Percentiles rank a stretch among this genome's conserved stretches.
These are phyloP conservation scores for Goffeauzyma gilvescens DNA, from an alignment of 768 basidiomycete genomes.

Conservation along the genomic window DNA sequence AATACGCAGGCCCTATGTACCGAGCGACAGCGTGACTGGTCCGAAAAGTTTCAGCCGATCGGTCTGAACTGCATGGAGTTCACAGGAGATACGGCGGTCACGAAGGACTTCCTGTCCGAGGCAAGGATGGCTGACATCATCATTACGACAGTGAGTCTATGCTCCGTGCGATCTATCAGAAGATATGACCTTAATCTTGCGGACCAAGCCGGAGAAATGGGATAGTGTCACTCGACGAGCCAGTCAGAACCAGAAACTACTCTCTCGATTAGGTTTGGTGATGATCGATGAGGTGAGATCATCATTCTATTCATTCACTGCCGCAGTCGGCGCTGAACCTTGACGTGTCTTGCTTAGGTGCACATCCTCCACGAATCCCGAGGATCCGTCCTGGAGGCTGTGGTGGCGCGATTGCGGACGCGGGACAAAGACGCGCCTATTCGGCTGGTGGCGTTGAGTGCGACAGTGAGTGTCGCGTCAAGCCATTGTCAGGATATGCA, in stretches of 20 bases:
- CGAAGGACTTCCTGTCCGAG: slow-evolving; percentile 49
- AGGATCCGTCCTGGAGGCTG: slow-evolving; percentile 81
- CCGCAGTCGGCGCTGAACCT: not conserved
- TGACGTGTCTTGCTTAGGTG: slow-evolving; percentile 39
- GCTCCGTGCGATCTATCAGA: slow-evolving; percentile 1
- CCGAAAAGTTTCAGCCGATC: slow-evolving; percentile 51
- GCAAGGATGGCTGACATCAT: slow-evolving; percentile 62
- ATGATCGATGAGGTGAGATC: slow-evolving; percentile 70
- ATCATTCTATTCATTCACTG: not conserved
- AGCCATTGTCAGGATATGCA: not conserved
- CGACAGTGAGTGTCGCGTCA: slow-evolving; percentile 46
- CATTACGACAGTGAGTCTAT: slow-evolving; percentile 50
- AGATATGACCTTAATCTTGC: not conserved
- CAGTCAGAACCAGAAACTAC: slow-evolving; percentile 49
- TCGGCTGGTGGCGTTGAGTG: slow-evolving; percentile 75
- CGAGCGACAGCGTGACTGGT: slow-evolving; percentile 72
- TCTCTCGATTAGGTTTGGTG: slow-evolving; percentile 57
- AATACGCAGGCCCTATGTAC: slow-evolving; percentile 56
- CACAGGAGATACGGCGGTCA: slow-evolving; percentile 69
- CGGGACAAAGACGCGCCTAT: slow-evolving; percentile 40
- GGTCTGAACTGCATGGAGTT: slow-evolving; percentile 69
- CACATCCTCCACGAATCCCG: slow-evolving; percentile 79
- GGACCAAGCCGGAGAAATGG: slow-evolving; percentile 67
- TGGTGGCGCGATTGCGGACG: slow-evolving; percentile 80
- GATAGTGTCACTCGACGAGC: slow-evolving; percentile 59